Evolutionary conservation across 2,329 filamentous ascomycete species (phyloP).

Genomic region (Epichloe scottii): DNA sequence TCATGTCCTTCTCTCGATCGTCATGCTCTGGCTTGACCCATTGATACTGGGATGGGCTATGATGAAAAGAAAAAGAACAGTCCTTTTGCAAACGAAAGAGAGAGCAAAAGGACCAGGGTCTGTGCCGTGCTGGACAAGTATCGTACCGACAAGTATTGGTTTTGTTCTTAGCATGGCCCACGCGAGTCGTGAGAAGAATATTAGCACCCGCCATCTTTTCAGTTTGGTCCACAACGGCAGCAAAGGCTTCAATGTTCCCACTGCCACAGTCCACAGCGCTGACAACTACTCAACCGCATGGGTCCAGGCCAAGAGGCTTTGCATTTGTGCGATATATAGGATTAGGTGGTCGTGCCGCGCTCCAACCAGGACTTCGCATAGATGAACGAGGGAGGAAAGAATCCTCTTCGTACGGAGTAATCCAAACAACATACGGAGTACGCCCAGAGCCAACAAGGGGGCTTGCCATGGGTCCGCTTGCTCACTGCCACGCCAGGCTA

Average conservation of each 20-base stretch:
- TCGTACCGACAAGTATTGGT: not conserved
- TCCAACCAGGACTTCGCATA: not conserved
- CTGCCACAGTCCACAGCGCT: not conserved
- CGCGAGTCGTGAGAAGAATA: not conserved
- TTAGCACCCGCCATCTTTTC: not conserved
- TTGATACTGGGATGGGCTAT: too few relatives aligned
- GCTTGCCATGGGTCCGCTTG: conserved; percentile 3
- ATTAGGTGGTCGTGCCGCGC: conserved; percentile 1
- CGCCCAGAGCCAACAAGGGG: conserved; percentile 5
- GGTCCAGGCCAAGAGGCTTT: conserved; percentile 1
- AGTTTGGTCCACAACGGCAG: not conserved
- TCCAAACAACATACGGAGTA: not conserved
- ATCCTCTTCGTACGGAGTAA: not conserved
- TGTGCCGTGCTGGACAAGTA: not conserved
- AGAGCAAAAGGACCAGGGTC: not conserved
- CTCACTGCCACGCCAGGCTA: conserved; percentile 1
- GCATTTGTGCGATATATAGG: not conserved
- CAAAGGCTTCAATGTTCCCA: not conserved
- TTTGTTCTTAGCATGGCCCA: not conserved
- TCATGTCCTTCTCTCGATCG: not conserved
- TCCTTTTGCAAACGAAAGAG: not conserved
- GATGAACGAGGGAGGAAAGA: too few relatives aligned
- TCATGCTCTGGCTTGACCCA: not conserved
- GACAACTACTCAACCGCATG: not conserved
- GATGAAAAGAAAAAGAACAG: not conserved